Base-by-base conservation (phyloP, 257 asterid genomes). In the Cinchona pubescens region DNA sequence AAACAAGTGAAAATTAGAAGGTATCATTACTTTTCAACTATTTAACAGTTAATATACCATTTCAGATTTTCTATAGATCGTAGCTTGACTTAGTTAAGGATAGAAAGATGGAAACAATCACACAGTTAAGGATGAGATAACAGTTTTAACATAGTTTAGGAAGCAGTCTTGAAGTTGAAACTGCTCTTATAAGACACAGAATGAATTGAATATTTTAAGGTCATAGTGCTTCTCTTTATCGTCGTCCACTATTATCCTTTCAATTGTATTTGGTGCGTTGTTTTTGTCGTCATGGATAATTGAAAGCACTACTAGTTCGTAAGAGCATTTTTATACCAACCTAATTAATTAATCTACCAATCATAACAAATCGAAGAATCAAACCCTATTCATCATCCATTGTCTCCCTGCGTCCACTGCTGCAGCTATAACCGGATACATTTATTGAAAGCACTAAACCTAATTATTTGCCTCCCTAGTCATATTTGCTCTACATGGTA, bases 171-270 rank as follows among this genome's bases (percentile, higher is more conserved):
- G 78, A n/a, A n/a, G n/a, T n/a, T n/a, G n/a, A 82, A 79, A 71
- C 80, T 79, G 82, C 87, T 76, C 80, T 77, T 75, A 76, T 67
- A 83, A 59, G n/a, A 75, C 34, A 71, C 60, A 60, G 19, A 25
- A 68, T 48, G n/a, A 29, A 32, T 69, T 34, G 40, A 72, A 48
- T 64, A 29, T 69, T 48, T 35, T 73, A 59, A 82, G 61, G 53
- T 32, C 11, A 46, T 83, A 86, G 93, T 91, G 92, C 83, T 82
- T 74, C 81, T 71, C 85, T 91, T 79, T 84, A 79, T 87, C 84
- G n/a, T n/a, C n/a, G 76, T 85, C 90, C 92, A 88, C 94, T 78
- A 85, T 42, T 83, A 86, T 84, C 85, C 61, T 83, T 78, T 81
- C 75, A 79, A 85, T 46, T 85, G 91, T 77, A 82, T 88, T 92